Evolutionary conservation across 164 flowering plant genomes (phyloP).

Genomic region (Chimonanthus salicifolius): DNA sequence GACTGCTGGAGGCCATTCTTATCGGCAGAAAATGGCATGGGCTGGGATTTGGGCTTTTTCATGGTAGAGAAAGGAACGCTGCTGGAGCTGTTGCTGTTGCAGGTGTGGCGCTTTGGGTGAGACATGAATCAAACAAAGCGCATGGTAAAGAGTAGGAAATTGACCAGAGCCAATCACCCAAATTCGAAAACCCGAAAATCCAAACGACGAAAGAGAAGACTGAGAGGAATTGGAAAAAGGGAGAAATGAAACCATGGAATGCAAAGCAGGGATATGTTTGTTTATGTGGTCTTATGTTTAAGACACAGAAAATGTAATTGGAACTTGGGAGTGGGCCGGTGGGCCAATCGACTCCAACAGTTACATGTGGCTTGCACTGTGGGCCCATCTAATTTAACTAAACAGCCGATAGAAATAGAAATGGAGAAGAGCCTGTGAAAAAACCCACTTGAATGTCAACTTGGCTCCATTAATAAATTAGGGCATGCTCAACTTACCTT

Average conservation of each 20-base stretch:
- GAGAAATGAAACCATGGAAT: neutral
- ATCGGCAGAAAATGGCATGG: constrained; percentile 36
- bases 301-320: no score
- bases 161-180: neutral
- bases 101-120: constrained; percentile 29
- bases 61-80: constrained; percentile 28
- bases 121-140: constrained; percentile 32
- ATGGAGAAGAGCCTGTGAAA: no score
- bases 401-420: no score
- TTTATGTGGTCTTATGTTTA: no score
- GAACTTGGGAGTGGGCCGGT: no score
- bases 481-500: no score
- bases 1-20: constrained; percentile 42
- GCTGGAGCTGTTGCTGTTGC: constrained; percentile 12
- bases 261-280: neutral
- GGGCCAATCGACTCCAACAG: no score
- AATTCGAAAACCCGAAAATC: neutral
- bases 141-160: constrained; percentile 5
- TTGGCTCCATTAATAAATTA: no score
- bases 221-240: neutral
- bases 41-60: constrained; percentile 82
- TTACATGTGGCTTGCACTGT: no score
- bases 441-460: no score
- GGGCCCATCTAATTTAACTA: no score
- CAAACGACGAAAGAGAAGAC: neutral